A percentile compares a stretch with the other conserved stretches of the same genome.
phyloP scores from a whole-genome alignment of 139 green algal genomes.

The Picochlorum sp. region DNA sequence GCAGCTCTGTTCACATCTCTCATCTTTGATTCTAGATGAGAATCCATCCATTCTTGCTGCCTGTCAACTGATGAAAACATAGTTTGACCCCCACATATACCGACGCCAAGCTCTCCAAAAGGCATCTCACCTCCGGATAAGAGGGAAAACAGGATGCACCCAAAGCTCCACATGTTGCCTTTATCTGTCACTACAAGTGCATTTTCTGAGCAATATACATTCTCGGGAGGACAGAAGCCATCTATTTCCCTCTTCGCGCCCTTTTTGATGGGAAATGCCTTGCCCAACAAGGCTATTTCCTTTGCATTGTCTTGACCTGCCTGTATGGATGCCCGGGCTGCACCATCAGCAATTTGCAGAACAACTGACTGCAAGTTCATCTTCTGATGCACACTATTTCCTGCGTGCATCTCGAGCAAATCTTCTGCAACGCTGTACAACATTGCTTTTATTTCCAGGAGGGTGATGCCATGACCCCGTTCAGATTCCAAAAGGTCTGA shows the following conservation, averaged over 20 bases:
- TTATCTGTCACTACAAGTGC: constrained; percentile 10
- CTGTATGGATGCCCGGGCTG: constrained; percentile 14
- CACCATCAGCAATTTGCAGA: constrained; percentile 1
- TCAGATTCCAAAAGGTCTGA: constrained; percentile 24
- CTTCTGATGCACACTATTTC: constrained; percentile 21
- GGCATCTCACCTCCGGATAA: constrained; percentile 25
- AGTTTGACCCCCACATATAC: not conserved
- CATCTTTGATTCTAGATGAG: not conserved
- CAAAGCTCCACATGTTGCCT: constrained; percentile 32
- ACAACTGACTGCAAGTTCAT: constrained; percentile 20
- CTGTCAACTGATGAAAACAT: constrained; percentile 18
- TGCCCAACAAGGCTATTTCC: not conserved
- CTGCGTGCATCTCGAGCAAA: constrained; percentile 17
- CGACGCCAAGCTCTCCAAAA: constrained; percentile 26
- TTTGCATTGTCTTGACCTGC: constrained; percentile 5
- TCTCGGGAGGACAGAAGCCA: constrained; percentile 23
- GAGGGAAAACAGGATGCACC: constrained; percentile 27
- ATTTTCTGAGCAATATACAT: constrained; percentile 18
- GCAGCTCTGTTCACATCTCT: not conserved
- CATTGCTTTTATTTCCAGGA: constrained; percentile 26
- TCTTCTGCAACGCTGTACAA: constrained; percentile 16
- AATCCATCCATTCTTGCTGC: constrained; percentile 25
- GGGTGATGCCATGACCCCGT: constrained; percentile 8
- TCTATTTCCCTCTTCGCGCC: not conserved
- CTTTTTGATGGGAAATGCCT: not conserved